Evolutionary conservation across 805 yeast species (phyloP).

Genomic region (Saturnispora diversa): DNA sequence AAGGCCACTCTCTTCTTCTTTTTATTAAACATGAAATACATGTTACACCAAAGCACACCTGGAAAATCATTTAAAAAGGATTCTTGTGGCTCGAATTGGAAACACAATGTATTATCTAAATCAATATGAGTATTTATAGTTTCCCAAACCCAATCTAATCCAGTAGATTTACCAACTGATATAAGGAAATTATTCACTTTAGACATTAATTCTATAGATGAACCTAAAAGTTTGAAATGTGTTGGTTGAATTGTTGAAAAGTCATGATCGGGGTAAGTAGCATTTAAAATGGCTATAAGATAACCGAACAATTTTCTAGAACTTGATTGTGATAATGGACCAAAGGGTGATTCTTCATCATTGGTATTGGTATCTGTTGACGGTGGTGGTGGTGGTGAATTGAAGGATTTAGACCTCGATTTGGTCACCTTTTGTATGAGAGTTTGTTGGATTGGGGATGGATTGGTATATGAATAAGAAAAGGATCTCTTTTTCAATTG

Average conservation of each 20-base stretch:
- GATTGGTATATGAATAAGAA: constrained; percentile 25
- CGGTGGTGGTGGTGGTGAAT: constrained; percentile 23
- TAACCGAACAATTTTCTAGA: constrained; percentile 87
- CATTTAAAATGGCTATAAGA: constrained; percentile 80
- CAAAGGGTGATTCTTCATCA: constrained; percentile 58
- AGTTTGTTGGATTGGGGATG: constrained; percentile 16
- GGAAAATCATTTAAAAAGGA: constrained; percentile 58
- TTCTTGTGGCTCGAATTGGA: constrained; percentile 56
- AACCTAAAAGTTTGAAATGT: constrained; percentile 53
- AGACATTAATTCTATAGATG: constrained; percentile 42
- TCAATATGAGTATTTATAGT: constrained; percentile 78
- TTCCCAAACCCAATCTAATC: constrained; percentile 74
- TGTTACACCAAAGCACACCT: constrained; percentile 61
- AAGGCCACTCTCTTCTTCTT: constrained; percentile 87
- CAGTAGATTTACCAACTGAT: constrained; percentile 50
- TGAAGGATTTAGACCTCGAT: constrained; percentile 27
- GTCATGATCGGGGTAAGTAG: constrained; percentile 94
- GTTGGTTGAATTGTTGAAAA: constrained; percentile 79
- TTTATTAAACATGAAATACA: constrained; percentile 90
- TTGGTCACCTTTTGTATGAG: constrained; percentile 11
- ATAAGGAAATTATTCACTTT: constrained; percentile 72
- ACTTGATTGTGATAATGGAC: constrained; percentile 79
- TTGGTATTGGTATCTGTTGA: constrained; percentile 4
- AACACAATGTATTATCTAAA: constrained; percentile 52
- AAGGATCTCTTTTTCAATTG: constrained; percentile 28